Base-by-base conservation (phyloP, 371 early-diverging fungal species). In the Mucor plumbeus region DNA sequence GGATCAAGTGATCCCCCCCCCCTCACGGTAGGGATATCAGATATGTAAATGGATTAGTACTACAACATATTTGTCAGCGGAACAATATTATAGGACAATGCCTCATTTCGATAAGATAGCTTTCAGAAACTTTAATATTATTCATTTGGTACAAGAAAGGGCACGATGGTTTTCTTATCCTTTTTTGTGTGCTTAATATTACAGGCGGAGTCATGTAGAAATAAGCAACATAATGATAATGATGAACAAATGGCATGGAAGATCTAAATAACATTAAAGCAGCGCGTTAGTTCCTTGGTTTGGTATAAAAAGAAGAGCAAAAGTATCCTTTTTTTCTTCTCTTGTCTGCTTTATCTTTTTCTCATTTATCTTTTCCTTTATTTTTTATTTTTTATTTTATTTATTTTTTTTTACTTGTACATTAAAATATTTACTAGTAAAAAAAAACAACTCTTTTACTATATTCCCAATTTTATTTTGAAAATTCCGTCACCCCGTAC, bases 21-120 rank as follows among this genome's bases (percentile, higher is more conserved):
- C n/a, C n/a, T n/a, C 48, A 21, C 26, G 34, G 7, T 34, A 39
- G 5, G 34, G 13, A 34, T 40, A 38, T 36, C 13, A 2, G 38
- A 44, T 21, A 36, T 57, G 63, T 47, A 68, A 39, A 59, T 31
- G 62, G 43, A 17, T 57, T 67, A 65, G 71, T 71, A 21, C 63
- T 21, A 71, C 71, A 26, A 38, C 36, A 35, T 56, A 71, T 71
- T 71, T 71, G 71, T 71, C 67, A 71, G 71, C 71, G 56, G 55
- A 17, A 14, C 21, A 43, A 71, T 71, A 43, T 59, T 19, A 71
- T 63, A 66, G 71, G 71, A 26, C 47, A 58, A 59, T 26, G 26
- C 21, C 21, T 13, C 9, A 58, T 5, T 33, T 36, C 34, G 62
- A 67, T 57, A 57, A 67, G 67, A 57, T 57, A 61, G 17, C 61